Conservation (phyloP, 768 basidiomycete genomes). For the Amanita pseudoporphyria region DNA sequence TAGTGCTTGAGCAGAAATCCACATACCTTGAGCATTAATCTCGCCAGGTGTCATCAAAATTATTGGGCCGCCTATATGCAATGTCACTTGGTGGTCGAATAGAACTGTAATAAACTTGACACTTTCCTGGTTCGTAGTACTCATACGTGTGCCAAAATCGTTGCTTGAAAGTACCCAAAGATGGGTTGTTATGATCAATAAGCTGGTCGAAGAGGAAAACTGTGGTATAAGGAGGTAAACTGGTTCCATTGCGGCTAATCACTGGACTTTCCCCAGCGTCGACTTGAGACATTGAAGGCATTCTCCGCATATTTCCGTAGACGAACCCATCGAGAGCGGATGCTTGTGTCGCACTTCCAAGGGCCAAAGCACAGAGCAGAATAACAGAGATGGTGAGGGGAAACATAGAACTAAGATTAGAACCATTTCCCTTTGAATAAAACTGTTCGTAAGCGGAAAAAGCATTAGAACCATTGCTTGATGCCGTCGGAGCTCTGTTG, state of each 20-base stretch:
- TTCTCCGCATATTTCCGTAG: slow-evolving; percentile 32
- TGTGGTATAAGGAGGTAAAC: slow-evolving; percentile 34
- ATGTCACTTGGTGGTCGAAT: background rate
- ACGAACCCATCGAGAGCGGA: slow-evolving; percentile 28
- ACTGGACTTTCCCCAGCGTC: slow-evolving; percentile 23
- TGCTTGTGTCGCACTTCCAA: slow-evolving; percentile 10
- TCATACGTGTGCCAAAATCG: slow-evolving; percentile 66
- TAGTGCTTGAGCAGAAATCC: background rate
- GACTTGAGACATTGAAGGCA: slow-evolving; percentile 27
- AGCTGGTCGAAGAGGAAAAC: slow-evolving; percentile 50
- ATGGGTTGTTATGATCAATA: slow-evolving; percentile 45
- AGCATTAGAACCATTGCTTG: no score
- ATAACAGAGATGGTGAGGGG: background rate
- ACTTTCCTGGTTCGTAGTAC: slow-evolving; percentile 44
- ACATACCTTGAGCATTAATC: slow-evolving; percentile 38
- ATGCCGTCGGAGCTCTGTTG: no score
- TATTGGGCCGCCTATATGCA: slow-evolving; percentile 42
- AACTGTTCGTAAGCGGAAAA: no score
- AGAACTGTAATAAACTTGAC: background rate
- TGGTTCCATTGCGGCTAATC: slow-evolving; percentile 32
- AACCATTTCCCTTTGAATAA: background rate
- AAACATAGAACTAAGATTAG: background rate
- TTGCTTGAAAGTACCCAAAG: slow-evolving; percentile 66
- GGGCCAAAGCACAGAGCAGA: background rate
- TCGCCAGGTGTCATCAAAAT: slow-evolving; percentile 63